Conservation (phyloP, 2,329 filamentous ascomycete species). For the Drechslerella stenobrocha region DNA sequence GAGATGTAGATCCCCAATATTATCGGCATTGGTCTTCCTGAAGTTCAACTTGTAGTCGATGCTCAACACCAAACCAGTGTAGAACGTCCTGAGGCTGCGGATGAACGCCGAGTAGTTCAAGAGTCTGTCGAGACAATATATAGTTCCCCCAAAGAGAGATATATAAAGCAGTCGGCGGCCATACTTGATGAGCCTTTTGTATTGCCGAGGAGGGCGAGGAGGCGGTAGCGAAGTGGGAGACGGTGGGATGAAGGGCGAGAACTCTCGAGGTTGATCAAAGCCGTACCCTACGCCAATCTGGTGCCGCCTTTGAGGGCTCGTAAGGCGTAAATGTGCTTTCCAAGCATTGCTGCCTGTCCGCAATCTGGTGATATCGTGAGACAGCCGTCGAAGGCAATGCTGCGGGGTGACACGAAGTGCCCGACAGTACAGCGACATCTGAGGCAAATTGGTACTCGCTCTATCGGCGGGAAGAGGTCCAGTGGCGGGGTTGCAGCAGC, state of each 20-base stretch:
- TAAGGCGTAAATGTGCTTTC: conserved; percentile 16
- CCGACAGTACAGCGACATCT: conserved; percentile 35
- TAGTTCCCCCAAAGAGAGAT: conserved; percentile 63
- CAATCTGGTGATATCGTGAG: conserved; percentile 6
- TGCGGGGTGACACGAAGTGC: conserved; percentile 29
- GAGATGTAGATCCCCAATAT: conserved; percentile 68
- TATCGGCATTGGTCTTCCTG: conserved; percentile 62
- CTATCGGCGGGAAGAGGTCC: conserved; percentile 8
- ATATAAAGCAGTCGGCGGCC: conserved; percentile 71
- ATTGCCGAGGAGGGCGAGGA: conserved; percentile 69
- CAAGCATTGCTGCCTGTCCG: conserved; percentile 6
- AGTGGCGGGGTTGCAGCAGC: conserved; percentile 10
- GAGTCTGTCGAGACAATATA: conserved; percentile 71
- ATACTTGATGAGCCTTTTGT: conserved; percentile 72
- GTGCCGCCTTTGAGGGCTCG: conserved; percentile 30
- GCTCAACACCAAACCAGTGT: conserved; percentile 75
- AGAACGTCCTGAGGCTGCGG: conserved; percentile 80
- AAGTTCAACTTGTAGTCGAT: conserved; percentile 98
- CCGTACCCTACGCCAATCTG: conserved; percentile 43
- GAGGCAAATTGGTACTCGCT: conserved; percentile 1
- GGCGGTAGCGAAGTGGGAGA: conserved; percentile 76
- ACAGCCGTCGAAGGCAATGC: conserved; percentile 26
- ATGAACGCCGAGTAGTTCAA: conserved; percentile 77
- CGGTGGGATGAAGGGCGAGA: conserved; percentile 72
- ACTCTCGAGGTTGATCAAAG: conserved; percentile 55